A percentile compares a stretch with the other conserved stretches of the same genome.
Conservation (phyloP, 208 protist genomes). For the Blastocrithidia nonstop region DNA sequence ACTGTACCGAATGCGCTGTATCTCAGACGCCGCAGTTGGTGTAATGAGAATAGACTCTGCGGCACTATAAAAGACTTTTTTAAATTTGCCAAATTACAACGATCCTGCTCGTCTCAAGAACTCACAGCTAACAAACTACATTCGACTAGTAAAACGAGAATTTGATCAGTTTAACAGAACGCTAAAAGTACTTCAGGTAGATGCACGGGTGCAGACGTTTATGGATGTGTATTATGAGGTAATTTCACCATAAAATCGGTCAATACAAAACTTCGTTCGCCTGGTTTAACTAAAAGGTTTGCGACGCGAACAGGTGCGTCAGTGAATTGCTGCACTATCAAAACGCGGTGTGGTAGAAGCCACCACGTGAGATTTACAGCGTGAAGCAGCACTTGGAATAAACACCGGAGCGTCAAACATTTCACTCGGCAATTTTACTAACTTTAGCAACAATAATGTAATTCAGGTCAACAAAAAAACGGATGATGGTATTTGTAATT, state of each 20-base stretch:
- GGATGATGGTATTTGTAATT: conserved; percentile 1
- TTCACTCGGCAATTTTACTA: neutral
- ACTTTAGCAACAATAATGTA: neutral
- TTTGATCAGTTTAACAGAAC: conserved; percentile 73
- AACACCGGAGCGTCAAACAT: conserved; percentile 12
- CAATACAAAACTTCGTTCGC: conserved; percentile 77
- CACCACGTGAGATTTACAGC: conserved; percentile 51
- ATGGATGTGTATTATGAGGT: conserved; percentile 76
- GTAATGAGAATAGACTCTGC: conserved; percentile 60
- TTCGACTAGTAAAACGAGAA: conserved; percentile 54
- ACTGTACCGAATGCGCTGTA: conserved; percentile 43
- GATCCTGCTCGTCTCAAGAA: conserved; percentile 49
- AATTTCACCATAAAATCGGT: conserved; percentile 67
- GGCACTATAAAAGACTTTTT: conserved; percentile 55
- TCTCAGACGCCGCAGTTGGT: conserved; percentile 41
- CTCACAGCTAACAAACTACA: conserved; percentile 42
- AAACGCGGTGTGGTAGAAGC: conserved; percentile 76
- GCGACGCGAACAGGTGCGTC: conserved; percentile 57
- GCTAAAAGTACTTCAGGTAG: conserved; percentile 75
- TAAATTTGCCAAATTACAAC: conserved; percentile 80
- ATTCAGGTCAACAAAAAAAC: conserved; percentile 1
- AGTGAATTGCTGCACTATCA: conserved; percentile 62
- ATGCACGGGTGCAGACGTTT: conserved; percentile 49
- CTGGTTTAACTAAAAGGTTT: conserved; percentile 73
- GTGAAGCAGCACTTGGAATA: conserved; percentile 19